Base-by-base conservation (phyloP, 148 eudicot species). In the Rhododendron kiyosumense region DNA sequence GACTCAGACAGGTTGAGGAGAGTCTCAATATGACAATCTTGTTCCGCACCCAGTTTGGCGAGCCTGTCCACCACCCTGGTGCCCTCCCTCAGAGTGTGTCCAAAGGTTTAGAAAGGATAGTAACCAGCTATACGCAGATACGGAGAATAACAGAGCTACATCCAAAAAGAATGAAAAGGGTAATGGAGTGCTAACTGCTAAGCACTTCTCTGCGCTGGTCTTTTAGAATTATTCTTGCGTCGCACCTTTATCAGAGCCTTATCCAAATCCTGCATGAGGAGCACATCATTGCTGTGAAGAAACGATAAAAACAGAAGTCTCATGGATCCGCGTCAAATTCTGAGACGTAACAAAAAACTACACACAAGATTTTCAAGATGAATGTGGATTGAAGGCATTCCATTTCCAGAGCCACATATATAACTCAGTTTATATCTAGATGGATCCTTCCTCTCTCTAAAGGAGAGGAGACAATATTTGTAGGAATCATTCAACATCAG, bases 141-240 rank as follows among this genome's bases (percentile, higher is more conserved):
- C 11, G 49, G 49, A 51, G 54, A 51, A 13, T 13, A 51, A 51
- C 4, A 51, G 54, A 51, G 17, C 54, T 51, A 13, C 54, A 51
- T 51, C 54, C 12, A 2, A 51, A 12, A 51, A 20, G 20, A 46
- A 79, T 24, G 81, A 12, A 14, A 78, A 78, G 57, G 54, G 57
- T 14, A 78, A 46, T 46, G 34, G 52, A 28, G 10, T 46, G 28
- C 32, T 46, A 28, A 48, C 32, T 15, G 83, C 85, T 91, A 91
- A 57, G 90, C 79, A 76, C 84, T 84, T 67, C 65, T 54, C 78
- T 88, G 93, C 51, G 89, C 87, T 78, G 86, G 92, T 88, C 84
- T 96, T 82, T 94, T 96, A 48, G 99, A 96, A 87, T 96, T 96
- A 87, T 96, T 96, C 83, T 79, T 93, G 32, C 86, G 93, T 3